Base-by-base conservation (phyloP, 2,329 filamentous ascomycete genomes). In the Trichoderma hamatum region DNA sequence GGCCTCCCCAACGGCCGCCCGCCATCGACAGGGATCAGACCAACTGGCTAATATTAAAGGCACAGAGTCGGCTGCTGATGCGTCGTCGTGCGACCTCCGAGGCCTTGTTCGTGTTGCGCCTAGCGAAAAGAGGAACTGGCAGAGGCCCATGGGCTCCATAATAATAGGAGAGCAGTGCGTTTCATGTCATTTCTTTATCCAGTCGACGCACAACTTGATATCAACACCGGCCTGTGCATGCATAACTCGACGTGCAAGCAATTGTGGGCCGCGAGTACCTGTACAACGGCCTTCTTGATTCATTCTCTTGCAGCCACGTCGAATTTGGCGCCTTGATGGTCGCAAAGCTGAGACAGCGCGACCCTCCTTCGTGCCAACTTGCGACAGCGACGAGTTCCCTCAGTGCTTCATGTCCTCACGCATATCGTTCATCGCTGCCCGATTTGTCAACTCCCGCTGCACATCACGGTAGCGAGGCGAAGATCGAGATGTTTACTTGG, bases 21-120 rank as follows among this genome's bases (percentile, higher is more conserved):
- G 30, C 39, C 46, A 28, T 13, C 54, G 63, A 67, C 63, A 67
- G 63, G 63, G 63, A 49, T 58, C 39, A 24, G 28, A 24, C 26
- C 46, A 55, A 32, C 26, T 26, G 52, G 54, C 36, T 51, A 32
- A 67, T 59, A 67, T 59, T 67, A 51, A 51, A 67, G 52, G 54
- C 63, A 67, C 54, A 65, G n/a, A 59, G 36, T 67, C 63, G 63
- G 63, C 54, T 67, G 63, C 63, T 59, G 63, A 67, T 67, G 63
- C 54, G 63, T 59, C 63, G 63, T 67, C 63, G 63, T 67, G 63
- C 63, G 54, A 67, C 63, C 49, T 55, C 52, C 34, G n/a, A 67
- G 63, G 39, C 54, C 63, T 51, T 34, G 43, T 9, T 43, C 63
- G 63, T 46, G 54, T 36, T 59, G 52, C 63, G 54, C 63, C 54